These are phyloP conservation scores for Hymenoscyphus infarciens DNA, from an alignment of 2,329 filamentous ascomycete genomes.

Conservation along the genomic window DNA sequence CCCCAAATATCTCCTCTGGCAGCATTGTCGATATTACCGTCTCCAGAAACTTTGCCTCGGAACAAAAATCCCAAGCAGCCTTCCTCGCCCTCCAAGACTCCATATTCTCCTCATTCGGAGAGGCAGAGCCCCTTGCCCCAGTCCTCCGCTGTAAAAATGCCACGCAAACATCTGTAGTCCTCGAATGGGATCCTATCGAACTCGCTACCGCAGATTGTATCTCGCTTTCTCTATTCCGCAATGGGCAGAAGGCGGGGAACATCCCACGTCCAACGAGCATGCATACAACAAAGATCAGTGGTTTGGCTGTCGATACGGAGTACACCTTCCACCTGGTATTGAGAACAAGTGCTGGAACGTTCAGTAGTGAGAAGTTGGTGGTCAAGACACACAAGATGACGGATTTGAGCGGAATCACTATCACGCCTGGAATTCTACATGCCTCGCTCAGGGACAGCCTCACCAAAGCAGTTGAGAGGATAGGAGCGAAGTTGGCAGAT, in stretches of 20 bases:
- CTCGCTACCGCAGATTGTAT: slow-evolving; percentile 89
- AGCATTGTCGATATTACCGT: slow-evolving; percentile 98
- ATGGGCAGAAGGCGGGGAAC: slow-evolving; percentile 92
- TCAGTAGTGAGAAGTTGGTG: slow-evolving; percentile 74
- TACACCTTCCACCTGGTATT: slow-evolving; percentile 93
- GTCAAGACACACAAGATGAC: slow-evolving; percentile 99
- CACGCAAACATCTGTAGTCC: slow-evolving; percentile 95
- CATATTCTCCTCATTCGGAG: slow-evolving; percentile 84
- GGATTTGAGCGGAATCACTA: slow-evolving; percentile 89
- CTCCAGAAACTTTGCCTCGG: slow-evolving; percentile 76
- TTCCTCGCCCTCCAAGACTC: slow-evolving; percentile 85
- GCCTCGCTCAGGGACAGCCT: slow-evolving; percentile 69
- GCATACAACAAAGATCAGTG: slow-evolving; percentile 94
- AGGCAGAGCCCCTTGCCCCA: slow-evolving; percentile 70
- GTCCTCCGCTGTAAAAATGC: slow-evolving; percentile 90
- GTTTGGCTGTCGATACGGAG: slow-evolving; percentile 92
- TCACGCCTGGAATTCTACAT: slow-evolving; percentile 85
- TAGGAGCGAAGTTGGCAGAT: slow-evolving; percentile 89
- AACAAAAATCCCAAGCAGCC: slow-evolving; percentile 66
- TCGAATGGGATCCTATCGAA: slow-evolving; percentile 95
- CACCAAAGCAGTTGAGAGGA: slow-evolving; percentile 72
- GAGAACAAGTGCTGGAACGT: slow-evolving; percentile 85
- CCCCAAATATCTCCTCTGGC: slow-evolving; percentile 89
- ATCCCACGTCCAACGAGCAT: slow-evolving; percentile 86
- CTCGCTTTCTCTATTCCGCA: slow-evolving; percentile 86